A percentile compares a stretch with the other conserved stretches of the same genome.
Evolutionary conservation across 2,329 filamentous ascomycete species (phyloP).

Genomic region (Penicillium concentricum): DNA sequence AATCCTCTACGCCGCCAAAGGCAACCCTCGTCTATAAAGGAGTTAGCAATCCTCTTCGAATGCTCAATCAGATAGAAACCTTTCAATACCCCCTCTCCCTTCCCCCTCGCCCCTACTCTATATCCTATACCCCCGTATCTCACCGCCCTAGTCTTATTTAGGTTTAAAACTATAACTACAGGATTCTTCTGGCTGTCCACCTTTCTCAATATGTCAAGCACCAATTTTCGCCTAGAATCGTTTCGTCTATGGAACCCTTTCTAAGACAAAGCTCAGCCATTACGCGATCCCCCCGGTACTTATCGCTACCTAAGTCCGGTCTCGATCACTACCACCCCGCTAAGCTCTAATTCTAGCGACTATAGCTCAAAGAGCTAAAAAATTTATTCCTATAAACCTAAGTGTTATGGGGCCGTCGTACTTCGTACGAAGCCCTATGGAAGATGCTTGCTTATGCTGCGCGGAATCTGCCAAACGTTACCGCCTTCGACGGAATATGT

Average conservation of each 20-base stretch:
- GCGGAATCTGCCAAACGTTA: too few relatives aligned
- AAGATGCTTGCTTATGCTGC: too few relatives aligned
- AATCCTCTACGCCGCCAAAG: neutral
- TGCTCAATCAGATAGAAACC: neutral
- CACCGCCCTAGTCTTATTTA: neutral
- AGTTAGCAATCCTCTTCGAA: neutral
- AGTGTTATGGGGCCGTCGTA: too few relatives aligned
- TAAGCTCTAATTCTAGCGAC: slow-evolving; percentile 1
- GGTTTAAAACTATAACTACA: neutral
- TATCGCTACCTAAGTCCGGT: slow-evolving; percentile 13
- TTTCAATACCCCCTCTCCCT: neutral
- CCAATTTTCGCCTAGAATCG: slow-evolving; percentile 8
- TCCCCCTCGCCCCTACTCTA: neutral
- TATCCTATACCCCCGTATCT: neutral
- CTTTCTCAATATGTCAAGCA: slow-evolving; percentile 2
- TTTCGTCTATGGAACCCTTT: slow-evolving; percentile 14
- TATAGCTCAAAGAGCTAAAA: neutral
- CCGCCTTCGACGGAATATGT: too few relatives aligned
- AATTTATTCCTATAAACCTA: slow-evolving; percentile 3
- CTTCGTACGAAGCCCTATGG: too few relatives aligned
- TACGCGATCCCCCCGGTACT: neutral
- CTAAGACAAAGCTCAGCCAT: slow-evolving; percentile 8
- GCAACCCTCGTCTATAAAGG: slow-evolving; percentile 2
- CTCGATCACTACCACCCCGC: slow-evolving; percentile 9
- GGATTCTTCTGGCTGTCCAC: neutral